These are phyloP conservation scores for Odontarrhena argentea DNA, from an alignment of 345 rosid genomes.

Conservation along the genomic window DNA sequence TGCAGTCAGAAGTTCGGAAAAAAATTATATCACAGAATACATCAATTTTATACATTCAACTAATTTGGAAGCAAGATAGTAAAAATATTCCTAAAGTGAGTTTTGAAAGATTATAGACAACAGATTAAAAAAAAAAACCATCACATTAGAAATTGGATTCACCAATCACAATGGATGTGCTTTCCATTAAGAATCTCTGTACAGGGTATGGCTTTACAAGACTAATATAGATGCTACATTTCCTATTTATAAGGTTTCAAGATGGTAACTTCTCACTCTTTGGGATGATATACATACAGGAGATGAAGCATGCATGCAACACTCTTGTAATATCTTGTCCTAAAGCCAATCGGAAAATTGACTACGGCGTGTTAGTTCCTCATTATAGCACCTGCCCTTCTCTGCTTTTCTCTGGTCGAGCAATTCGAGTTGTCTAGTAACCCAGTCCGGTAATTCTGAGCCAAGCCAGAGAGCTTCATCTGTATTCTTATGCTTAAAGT, in stretches of 20 bases:
- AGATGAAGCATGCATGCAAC: not conserved
- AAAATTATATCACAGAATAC: no score
- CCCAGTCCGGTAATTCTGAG: constrained; percentile 63
- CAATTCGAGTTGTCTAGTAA: constrained; percentile 58
- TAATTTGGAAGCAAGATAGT: no score
- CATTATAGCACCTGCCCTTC: constrained; percentile 20
- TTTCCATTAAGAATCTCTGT: no score
- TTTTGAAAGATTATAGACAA: no score
- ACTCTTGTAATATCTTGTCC: constrained; percentile 35
- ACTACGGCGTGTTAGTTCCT: constrained; percentile 24
- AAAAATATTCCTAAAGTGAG: no score
- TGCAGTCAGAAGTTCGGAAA: not conserved
- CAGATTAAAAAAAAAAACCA: no score
- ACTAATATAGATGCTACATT: no score
- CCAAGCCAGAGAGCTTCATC: constrained; percentile 70
- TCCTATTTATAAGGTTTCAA: not conserved
- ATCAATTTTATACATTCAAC: no score
- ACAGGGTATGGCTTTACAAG: no score
- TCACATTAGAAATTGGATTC: no score
- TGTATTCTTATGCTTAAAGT: constrained; percentile 73
- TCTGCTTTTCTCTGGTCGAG: constrained; percentile 54
- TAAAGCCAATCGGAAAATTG: constrained; percentile 52
- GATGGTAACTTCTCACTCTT: not conserved
- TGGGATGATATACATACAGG: constrained; percentile 2
- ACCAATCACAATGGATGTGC: no score